phyloP scores from a whole-genome alignment of 2,329 filamentous ascomycete species.

The Shiraia sp. region DNA sequence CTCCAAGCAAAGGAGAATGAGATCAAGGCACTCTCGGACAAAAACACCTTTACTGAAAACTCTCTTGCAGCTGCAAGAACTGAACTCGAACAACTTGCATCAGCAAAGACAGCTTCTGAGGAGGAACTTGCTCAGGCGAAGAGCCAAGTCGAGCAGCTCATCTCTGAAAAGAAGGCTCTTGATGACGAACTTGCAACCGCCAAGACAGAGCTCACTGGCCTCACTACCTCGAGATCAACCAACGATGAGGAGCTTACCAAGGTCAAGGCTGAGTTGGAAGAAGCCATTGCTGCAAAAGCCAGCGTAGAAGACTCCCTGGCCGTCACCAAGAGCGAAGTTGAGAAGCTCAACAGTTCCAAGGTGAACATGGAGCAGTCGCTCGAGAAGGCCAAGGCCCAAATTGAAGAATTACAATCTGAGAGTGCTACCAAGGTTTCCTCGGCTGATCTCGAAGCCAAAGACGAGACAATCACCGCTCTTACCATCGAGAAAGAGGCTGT shows the following conservation, averaged over 20 bases:
- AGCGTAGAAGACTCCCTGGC: slow-evolving; percentile 17
- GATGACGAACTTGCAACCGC: slow-evolving; percentile 32
- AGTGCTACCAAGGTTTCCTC: slow-evolving; percentile 22
- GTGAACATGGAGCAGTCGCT: slow-evolving; percentile 19
- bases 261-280: slow-evolving; percentile 17
- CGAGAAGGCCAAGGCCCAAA: slow-evolving; percentile 21
- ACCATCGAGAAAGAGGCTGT: slow-evolving; percentile 27
- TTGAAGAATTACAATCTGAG: slow-evolving; percentile 24
- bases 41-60: slow-evolving; percentile 24
- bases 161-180: slow-evolving; percentile 11
- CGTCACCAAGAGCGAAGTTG: slow-evolving; percentile 22
- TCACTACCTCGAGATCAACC: slow-evolving; percentile 4
- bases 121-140: slow-evolving; percentile 21
- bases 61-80: slow-evolving; percentile 18
- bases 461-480: slow-evolving; percentile 27
- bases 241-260: slow-evolving; percentile 9
- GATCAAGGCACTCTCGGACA: slow-evolving; percentile 25
- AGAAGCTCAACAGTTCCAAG: slow-evolving; percentile 17
- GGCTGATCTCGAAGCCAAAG: slow-evolving; percentile 32
- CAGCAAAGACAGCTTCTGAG: slow-evolving; percentile 17
- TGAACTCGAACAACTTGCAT: slow-evolving; percentile 20
- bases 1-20: slow-evolving; percentile 36
- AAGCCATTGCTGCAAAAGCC: slow-evolving; percentile 3
- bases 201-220: slow-evolving; percentile 24
- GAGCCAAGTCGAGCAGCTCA: slow-evolving; percentile 16